Evolutionary conservation across 1,139 yeast genomes (phyloP), one percentile per base, ranked within the genome.

Genomic region (Pichia sp.): DNA sequence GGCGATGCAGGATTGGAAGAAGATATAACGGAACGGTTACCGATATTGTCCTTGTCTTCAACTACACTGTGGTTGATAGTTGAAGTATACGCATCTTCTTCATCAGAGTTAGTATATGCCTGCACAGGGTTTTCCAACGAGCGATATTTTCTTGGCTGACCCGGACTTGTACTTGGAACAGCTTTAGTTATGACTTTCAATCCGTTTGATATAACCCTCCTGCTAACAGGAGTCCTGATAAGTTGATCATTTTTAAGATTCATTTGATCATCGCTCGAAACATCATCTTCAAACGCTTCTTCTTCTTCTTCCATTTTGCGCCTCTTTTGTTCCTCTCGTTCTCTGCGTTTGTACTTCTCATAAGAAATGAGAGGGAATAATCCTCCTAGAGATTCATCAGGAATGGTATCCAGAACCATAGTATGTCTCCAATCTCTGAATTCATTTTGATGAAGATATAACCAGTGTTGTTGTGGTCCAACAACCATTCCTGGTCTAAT

Each of bases 391-490:
- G 77, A 69, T 33, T 72, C 78, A 52, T 85, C 86, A 1, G 95
- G 83, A 40, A 72, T 66, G 55, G 71, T 78, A 53, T 82, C 87
- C 47, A 86, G 64, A n/a, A 80, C 78, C 95, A 86, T 88, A 6
- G 97, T 88, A 57, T 82, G 85, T 61, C 90, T 77, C 97, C 98
- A 92, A 56, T 88, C 96, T 56, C 97, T 75, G 64, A 92, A 92
- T 55, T 88, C 96, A 62, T 88, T 84, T 64, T 92, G 98, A 62
- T 92, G 96, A 55, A 92, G 75, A 60, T 92, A 94, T 45, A 92
- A 72, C 98, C 98, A 92, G 66, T 92, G 98, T 61, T 92, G 98
- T 64, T 92, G 98, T 2, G 98, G 98, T 0, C 98, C 98, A 35
- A 92, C 98, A 16, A 92, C 97, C 98, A 92, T 92, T 33, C 98